phyloP scores from a whole-genome alignment of 805 yeast species.

The Kodamaea neixiangensis region DNA sequence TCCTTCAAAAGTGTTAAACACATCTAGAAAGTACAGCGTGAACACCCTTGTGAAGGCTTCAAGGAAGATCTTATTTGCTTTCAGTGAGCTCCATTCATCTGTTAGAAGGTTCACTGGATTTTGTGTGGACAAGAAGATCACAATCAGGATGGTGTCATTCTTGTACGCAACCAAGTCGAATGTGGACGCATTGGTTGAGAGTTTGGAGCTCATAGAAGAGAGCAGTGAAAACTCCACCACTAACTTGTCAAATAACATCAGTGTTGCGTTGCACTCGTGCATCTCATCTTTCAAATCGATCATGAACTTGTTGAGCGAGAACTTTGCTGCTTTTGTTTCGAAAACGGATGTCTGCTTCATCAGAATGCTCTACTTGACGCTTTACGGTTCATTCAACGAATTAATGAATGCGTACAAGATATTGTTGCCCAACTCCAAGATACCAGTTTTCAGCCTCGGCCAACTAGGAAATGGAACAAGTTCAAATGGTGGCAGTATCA shows the following conservation, averaged over 20 bases:
- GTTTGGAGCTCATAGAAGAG: constrained; percentile 53
- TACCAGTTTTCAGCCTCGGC: constrained; percentile 9
- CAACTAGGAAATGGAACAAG: not conserved
- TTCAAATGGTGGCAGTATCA: constrained; percentile 10
- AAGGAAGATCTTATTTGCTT: constrained; percentile 61
- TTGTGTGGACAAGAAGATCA: constrained; percentile 55
- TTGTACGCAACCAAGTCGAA: constrained; percentile 54
- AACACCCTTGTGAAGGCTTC: constrained; percentile 44
- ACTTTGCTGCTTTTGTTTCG: constrained; percentile 50
- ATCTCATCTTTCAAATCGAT: constrained; percentile 53
- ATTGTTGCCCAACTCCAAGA: constrained; percentile 27
- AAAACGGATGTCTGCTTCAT: constrained; percentile 65
- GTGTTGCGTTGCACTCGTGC: constrained; percentile 33
- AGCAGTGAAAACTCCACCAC: constrained; percentile 16
- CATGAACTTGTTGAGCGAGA: constrained; percentile 48
- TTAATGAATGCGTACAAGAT: constrained; percentile 63
- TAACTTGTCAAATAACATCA: constrained; percentile 31
- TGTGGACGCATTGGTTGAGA: constrained; percentile 58
- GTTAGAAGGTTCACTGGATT: constrained; percentile 58
- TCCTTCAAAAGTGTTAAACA: constrained; percentile 13
- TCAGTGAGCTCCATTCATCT: constrained; percentile 64
- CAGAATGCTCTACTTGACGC: constrained; percentile 60
- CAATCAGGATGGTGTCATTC: constrained; percentile 53
- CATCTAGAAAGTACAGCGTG: constrained; percentile 11
- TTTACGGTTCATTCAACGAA: constrained; percentile 66